Evolutionary conservation across 1,284 basidiomycete genomes (phyloP).

Genomic region (Hymenochaete sp.): DNA sequence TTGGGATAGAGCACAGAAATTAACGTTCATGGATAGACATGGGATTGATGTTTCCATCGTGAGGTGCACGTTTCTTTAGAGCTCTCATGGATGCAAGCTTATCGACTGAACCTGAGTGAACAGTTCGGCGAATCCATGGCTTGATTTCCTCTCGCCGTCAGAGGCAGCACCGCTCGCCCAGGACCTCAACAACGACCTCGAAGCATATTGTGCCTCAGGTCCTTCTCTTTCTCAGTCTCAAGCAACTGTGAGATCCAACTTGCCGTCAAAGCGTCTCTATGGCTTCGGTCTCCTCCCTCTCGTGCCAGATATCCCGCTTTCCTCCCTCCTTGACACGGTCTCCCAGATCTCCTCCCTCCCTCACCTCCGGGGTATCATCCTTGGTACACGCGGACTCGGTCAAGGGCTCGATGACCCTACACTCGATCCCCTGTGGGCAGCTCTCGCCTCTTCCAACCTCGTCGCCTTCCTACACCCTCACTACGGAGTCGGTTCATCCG

Average conservation of each 20-base stretch:
- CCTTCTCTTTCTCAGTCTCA: conserved; percentile 32
- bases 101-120: conserved; percentile 1
- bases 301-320: conserved; percentile 50
- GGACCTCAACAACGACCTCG: conserved; percentile 68
- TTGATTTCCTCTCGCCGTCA: conserved; percentile 70
- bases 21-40: conserved; percentile 71
- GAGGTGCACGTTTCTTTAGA: conserved; percentile 32
- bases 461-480: conserved; percentile 79
- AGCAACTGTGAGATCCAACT: too few relatives aligned
- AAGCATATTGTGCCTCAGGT: conserved; percentile 64
- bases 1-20: conserved; percentile 71
- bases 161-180: conserved; percentile 57
- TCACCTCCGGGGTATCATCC: conserved; percentile 70
- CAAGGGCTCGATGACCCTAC: conserved; percentile 70
- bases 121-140: conserved; percentile 81
- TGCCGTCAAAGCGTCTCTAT: conserved; percentile 57
- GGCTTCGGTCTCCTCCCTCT: conserved; percentile 82
- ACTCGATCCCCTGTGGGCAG: conserved; percentile 71
- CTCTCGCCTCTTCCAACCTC: conserved; percentile 55
- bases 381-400: conserved; percentile 73
- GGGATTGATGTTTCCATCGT: conserved; percentile 64
- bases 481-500: conserved; percentile 60
- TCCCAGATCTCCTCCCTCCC: conserved; percentile 55
- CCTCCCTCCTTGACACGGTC: conserved; percentile 52
- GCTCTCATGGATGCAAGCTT: conserved; percentile 1